Conservation (phyloP, 306 rosid genomes). For the Crotalaria pallida region DNA sequence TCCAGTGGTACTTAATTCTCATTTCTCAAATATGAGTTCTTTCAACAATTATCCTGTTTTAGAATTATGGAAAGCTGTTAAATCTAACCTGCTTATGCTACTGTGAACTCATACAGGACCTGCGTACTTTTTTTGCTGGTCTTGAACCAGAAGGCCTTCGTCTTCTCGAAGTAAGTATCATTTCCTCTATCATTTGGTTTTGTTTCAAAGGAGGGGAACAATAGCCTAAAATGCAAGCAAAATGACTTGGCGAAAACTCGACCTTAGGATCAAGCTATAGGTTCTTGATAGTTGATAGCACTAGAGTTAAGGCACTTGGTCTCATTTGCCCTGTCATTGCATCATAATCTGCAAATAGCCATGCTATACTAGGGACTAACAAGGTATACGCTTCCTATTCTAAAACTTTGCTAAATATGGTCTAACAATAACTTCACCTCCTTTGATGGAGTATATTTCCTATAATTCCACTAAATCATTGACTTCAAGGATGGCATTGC, state of each 20-base stretch:
- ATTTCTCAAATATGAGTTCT: neutral
- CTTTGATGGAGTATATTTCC: neutral
- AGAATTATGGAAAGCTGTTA: neutral
- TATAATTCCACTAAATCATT: neutral
- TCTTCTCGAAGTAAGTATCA: constrained; percentile 17
- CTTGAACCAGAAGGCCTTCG: constrained; percentile 6
- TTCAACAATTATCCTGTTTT: neutral
- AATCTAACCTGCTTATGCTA: neutral
- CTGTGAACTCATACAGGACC: constrained; percentile 15
- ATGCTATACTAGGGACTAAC: neutral
- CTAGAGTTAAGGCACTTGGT: neutral
- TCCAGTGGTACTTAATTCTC: neutral
- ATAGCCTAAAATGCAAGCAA: neutral
- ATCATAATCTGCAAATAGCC: neutral
- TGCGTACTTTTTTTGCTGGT: neutral
- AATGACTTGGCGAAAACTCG: too few species aligned
- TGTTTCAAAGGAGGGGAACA: neutral
- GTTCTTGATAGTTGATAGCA: neutral
- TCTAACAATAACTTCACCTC: neutral
- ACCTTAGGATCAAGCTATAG: neutral
- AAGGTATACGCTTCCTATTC: neutral
- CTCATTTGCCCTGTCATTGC: neutral
- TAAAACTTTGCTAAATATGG: neutral
- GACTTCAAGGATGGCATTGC: neutral
- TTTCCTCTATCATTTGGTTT: neutral